These are phyloP conservation scores for Nigrograna mackinnonii DNA, from an alignment of 2,329 filamentous ascomycete genomes.

Conservation along the genomic window DNA sequence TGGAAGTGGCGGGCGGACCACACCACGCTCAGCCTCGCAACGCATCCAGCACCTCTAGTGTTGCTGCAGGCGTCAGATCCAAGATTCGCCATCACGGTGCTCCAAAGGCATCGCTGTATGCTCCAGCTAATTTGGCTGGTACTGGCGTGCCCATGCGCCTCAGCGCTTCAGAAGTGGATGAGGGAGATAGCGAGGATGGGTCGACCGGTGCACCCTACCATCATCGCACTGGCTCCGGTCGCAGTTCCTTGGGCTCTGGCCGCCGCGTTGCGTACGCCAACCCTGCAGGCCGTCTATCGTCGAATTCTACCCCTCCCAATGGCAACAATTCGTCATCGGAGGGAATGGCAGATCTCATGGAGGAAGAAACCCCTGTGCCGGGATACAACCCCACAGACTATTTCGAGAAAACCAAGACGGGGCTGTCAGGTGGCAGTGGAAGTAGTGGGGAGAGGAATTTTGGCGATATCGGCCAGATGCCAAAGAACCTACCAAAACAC, in stretches of 20 bases:
- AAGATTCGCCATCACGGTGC: conserved; percentile 92
- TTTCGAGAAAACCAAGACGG: conserved; percentile 47
- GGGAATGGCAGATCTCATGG: conserved; percentile 41
- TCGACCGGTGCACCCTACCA: conserved; percentile 56
- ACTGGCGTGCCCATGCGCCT: conserved; percentile 88
- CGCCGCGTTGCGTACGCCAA: conserved; percentile 42
- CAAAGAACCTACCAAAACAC: conserved; percentile 45
- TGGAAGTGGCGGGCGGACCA: conserved; percentile 74
- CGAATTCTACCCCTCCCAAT: conserved; percentile 57
- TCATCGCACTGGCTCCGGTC: conserved; percentile 72
- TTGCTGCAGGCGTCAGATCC: conserved; percentile 63
- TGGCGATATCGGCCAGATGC: conserved; percentile 58
- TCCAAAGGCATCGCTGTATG: conserved; percentile 76
- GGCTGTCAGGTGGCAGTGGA: conserved; percentile 46
- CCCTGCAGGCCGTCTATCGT: conserved; percentile 51
- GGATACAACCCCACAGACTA: conserved; percentile 44
- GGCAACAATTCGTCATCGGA: conserved; percentile 47
- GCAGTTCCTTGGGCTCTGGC: conserved; percentile 63
- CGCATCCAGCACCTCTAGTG: conserved; percentile 41
- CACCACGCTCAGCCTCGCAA: conserved; percentile 41
- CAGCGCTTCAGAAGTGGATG: conserved; percentile 93
- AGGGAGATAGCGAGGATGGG: conserved; percentile 75
- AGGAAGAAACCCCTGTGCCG: conserved; percentile 52
- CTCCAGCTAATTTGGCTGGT: conserved; percentile 73
- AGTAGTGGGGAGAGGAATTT: conserved; percentile 54